Evolutionary conservation across 1,284 basidiomycete species (phyloP).

Genomic region (Tylopilus orsonianus): DNA sequence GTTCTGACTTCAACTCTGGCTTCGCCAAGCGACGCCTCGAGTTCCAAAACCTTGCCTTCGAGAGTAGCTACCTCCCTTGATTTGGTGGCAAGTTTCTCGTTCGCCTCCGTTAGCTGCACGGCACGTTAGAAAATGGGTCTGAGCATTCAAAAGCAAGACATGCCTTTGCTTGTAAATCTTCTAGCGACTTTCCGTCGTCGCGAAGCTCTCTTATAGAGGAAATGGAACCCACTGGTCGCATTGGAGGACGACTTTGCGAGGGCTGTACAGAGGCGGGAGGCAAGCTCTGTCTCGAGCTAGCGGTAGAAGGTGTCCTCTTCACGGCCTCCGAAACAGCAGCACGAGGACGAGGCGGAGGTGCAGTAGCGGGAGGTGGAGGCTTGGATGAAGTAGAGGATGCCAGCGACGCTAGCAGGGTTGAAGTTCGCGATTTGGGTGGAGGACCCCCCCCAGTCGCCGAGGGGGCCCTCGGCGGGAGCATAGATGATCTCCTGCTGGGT

Average conservation of each 20-base stretch:
- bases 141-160: conserved; percentile 15
- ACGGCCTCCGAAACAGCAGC: conserved; percentile 55
- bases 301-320: conserved; percentile 41
- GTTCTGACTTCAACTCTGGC: conserved; percentile 48
- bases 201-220: conserved; percentile 68
- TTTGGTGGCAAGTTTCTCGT: conserved; percentile 52
- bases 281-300: conserved; percentile 39
- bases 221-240: conserved; percentile 56
- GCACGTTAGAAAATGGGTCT: conserved; percentile 11
- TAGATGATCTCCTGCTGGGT: conserved; percentile 46
- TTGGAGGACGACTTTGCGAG: conserved; percentile 34
- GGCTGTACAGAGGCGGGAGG: conserved; percentile 25
- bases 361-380: conserved; percentile 37
- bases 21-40: conserved; percentile 53
- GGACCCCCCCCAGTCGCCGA: conserved; percentile 29
- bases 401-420: conserved; percentile 37
- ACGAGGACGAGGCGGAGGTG: conserved; percentile 45
- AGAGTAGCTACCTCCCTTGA: conserved; percentile 47
- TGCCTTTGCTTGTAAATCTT: conserved; percentile 64
- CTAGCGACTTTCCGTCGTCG: conserved; percentile 55
- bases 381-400: conserved; percentile 37
- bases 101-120: conserved; percentile 57
- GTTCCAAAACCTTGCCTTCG: conserved; percentile 48
- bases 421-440: conserved; percentile 32
- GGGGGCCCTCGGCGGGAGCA: conserved; percentile 40